phyloP scores from a whole-genome alignment of 495 filamentous ascomycete species.

The Neurospora hispaniola region DNA sequence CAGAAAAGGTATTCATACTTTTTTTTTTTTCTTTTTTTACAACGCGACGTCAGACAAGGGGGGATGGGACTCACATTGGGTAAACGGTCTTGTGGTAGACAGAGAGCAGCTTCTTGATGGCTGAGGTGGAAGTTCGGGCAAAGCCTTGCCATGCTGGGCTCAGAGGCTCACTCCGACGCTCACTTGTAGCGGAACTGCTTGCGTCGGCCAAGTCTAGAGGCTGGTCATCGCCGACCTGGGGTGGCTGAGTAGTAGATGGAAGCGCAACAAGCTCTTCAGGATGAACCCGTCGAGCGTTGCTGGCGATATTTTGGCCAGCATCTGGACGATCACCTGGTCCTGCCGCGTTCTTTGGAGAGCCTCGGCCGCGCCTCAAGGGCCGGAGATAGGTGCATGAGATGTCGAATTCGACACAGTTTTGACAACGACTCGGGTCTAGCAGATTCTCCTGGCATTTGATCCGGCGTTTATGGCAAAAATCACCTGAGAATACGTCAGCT shows the following conservation, averaged over 20 bases:
- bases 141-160: slow-evolving; percentile 10
- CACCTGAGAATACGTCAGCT: slow-evolving; percentile 8
- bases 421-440: slow-evolving; percentile 14
- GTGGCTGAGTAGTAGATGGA: neutral
- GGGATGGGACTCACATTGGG: slow-evolving; percentile 16
- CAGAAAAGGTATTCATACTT: neutral
- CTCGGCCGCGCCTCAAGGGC: slow-evolving; percentile 5
- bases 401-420: slow-evolving; percentile 19
- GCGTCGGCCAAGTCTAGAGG: neutral
- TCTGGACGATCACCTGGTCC: neutral
- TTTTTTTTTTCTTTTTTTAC: neutral
- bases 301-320: neutral
- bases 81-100: slow-evolving; percentile 37
- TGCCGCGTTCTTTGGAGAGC: neutral
- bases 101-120: slow-evolving; percentile 23
- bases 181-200: neutral
- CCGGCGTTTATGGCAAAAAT: slow-evolving; percentile 25
- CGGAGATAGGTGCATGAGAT: slow-evolving; percentile 10
- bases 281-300: neutral
- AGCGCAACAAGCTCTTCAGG: slow-evolving; percentile 1
- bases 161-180: slow-evolving; percentile 5
- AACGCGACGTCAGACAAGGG: neutral
- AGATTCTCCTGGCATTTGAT: slow-evolving; percentile 23
- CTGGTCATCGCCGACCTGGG: neutral
- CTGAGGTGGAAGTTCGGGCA: slow-evolving; percentile 6